Evolutionary conservation across 106 monocot genomes (phyloP), one percentile per base, ranked within the genome.

Genomic region (Dendrobium officinale): DNA sequence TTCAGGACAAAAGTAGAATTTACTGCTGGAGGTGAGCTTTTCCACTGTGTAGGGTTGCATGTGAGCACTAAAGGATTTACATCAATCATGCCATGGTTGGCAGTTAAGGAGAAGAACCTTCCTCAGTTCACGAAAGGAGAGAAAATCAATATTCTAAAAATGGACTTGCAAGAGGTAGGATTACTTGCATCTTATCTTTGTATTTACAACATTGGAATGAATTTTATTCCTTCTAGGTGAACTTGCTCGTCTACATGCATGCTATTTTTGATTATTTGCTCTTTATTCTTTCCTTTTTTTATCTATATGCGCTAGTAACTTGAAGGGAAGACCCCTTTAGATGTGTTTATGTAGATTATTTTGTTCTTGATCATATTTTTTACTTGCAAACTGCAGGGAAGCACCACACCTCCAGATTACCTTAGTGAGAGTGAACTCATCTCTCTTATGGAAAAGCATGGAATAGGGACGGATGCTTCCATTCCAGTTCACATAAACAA

Each of bases 351-450:
- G 26, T 29, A 80, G 5, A 29, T 80, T 76, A 6, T 48, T 76
- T 27, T 76, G 26, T 76, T 42, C 18, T 17, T 80, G 15, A 42
- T 45, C 72, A 56, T 72, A n/a, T 6, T 5, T 17, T 54, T 84
- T 75, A 76, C 74, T 77, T 48, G 8, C 74, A 74, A 66, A 78
- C 75, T 87, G 81, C 75, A 99, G 98, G 98, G 98, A 15, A 90
- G 67, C 84, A 99, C 95, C 1, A 78, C 86, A 54, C 91, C 98
- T 79, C 98, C 98, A 74, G 98, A 99, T 88, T 95, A 99, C 79
- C 91, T 99, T 78, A 95, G 91, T 84, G 98, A 99, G 77, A 99
- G 98, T 82, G 98, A 99, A 82, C 83, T 99, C 43, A 99, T 98
- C 31, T 93, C 98, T 55, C 89, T 99, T 17, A 99, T 95, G 98